Percentiles rank a stretch among this genome's conserved stretches.
Conservation (phyloP, 139 green algal genomes). For the Chlorella sp. region DNA sequence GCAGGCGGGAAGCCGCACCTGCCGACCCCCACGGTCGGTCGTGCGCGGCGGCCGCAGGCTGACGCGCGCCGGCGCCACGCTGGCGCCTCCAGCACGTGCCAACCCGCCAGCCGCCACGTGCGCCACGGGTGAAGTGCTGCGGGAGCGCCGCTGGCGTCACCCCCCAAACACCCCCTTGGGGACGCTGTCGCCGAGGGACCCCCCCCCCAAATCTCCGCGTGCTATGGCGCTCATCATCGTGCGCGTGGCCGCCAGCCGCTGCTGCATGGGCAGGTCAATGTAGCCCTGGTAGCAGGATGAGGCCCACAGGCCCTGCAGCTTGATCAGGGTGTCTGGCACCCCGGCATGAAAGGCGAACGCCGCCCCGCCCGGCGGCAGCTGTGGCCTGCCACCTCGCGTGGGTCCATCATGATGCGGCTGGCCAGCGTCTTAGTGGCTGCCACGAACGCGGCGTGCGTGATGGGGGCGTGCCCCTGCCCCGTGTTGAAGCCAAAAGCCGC, state of each 20-base stretch:
- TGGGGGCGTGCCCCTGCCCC: not conserved
- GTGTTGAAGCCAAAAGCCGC: not conserved
- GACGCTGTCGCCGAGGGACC: too few species aligned
- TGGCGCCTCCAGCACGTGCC: too few species aligned
- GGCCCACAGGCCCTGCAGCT: conserved; percentile 1
- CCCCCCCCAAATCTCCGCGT: too few species aligned
- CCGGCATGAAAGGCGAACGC: not conserved
- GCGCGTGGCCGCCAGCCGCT: not conserved
- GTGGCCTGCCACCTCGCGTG: not conserved
- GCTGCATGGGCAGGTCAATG: not conserved
- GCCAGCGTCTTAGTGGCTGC: not conserved
- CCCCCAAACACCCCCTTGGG: too few species aligned
- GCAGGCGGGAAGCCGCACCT: too few species aligned
- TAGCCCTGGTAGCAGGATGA: not conserved
- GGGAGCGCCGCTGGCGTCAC: too few species aligned
- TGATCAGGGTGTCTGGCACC: not conserved
- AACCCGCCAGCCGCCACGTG: too few species aligned
- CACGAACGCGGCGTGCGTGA: not conserved
- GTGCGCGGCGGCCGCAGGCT: too few species aligned
- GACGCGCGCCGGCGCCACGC: too few species aligned
- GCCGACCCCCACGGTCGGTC: too few species aligned
- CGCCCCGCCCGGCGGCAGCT: not conserved
- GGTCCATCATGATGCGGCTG: not conserved
- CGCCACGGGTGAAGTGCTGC: too few species aligned
- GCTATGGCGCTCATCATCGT: not conserved